Conservation (phyloP, 179 eudicot genomes). For the Spinacia oleracea region DNA sequence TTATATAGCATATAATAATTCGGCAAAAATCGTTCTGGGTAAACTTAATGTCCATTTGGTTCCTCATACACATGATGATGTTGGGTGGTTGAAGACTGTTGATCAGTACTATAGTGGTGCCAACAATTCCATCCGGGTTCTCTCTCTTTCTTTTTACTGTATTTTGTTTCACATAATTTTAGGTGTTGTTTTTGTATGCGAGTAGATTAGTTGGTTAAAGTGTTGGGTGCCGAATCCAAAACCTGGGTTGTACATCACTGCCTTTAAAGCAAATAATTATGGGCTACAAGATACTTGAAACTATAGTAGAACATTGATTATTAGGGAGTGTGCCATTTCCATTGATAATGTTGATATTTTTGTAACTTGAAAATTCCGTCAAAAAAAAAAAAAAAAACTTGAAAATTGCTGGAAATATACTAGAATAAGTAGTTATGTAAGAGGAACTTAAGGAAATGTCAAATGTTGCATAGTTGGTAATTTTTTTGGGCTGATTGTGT, state of each 20-base stretch:
- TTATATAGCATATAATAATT: slow-evolving; percentile 65
- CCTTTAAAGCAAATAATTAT: neutral
- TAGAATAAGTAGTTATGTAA: too few species aligned
- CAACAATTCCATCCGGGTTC: slow-evolving; percentile 77
- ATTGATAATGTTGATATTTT: neutral
- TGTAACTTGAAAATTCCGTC: neutral
- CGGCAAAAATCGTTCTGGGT: slow-evolving; percentile 37
- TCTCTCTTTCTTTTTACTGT: neutral
- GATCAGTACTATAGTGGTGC: slow-evolving; percentile 83
- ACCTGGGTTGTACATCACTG: too few species aligned
- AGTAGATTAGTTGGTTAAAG: too few species aligned
- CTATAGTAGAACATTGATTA: neutral
- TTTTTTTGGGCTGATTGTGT: neutral
- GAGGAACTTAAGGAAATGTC: too few species aligned
- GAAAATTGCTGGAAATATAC: too few species aligned
- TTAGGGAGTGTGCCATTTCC: too few species aligned
- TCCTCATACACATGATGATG: slow-evolving; percentile 94
- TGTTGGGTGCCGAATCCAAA: too few species aligned
- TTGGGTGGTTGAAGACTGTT: slow-evolving; percentile 94
- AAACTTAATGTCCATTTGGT: slow-evolving; percentile 89
- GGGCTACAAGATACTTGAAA: neutral
- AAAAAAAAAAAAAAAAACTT: too few species aligned
- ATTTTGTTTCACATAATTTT: neutral
- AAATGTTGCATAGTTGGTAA: neutral
- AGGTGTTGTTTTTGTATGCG: neutral